Base-by-base conservation (phyloP, 2,329 filamentous ascomycete genomes). In the Penicillium nordicum region DNA sequence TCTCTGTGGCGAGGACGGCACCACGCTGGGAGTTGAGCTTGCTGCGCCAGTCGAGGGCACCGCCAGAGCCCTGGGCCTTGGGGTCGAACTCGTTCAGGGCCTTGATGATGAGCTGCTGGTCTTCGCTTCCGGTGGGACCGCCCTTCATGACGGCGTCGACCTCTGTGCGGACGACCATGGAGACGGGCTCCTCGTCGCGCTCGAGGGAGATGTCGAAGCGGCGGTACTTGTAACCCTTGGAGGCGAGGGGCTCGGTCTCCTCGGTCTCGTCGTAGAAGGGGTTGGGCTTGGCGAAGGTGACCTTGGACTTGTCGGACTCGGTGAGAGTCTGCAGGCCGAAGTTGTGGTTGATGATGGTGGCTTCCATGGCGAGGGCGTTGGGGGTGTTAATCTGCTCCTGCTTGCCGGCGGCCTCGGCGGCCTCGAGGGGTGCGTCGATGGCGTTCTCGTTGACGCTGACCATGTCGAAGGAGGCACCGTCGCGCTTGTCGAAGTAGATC, bases 281-380 rank as follows among this genome's bases (percentile, higher is more conserved):
- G 80, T 97, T 97, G 73, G 89, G 87, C 79, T 96, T 83, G 57
- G 85, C 72, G 87, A 97, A 94, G 67, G 89, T 84, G 63, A 92
- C 82, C 82, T 94, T 95, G 73, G 85, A 80, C 61, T 80, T 82
- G 62, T 91, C 85, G 66, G 83, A 88, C 81, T 99, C 94, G 67
- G 85, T 77, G 64, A 99, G 92, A 50, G 95, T 91, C 81, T 99
- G 94, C 77, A 96, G 90, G 67, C 91, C 89, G 76, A 99, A 99
- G 82, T 97, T 96, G 84, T 97, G 94, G 85, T 99, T 99, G 84
- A 99, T 99, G 81, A 97, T 95, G 50, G 94, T 99, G 53, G 94
- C 94, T 79, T 99, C 94, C 76, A 97, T 88, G 70, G 95, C 93
- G 56, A 99, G 86, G 52, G 92, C 91, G 53, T 82, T 80, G n/a